Evolutionary conservation across 2,329 filamentous ascomycete genomes (phyloP), one percentile per base, ranked within the genome.

Genomic region (Neofusicoccum sp.): DNA sequence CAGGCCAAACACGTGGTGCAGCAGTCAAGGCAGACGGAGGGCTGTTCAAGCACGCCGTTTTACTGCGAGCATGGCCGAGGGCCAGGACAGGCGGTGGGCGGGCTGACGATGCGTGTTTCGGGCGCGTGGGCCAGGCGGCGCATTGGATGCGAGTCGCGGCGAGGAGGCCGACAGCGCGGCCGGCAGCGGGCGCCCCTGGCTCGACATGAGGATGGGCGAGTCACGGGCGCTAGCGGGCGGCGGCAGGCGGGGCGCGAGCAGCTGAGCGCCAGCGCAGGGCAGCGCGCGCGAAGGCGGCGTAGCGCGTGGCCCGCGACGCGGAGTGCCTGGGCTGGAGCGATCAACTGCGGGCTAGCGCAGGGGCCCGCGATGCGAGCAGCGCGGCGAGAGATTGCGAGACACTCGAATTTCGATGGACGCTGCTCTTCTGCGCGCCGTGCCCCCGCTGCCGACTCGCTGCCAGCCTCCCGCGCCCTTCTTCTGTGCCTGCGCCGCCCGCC

Each of bases 371-470:
- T 36, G 49, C 49, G 33, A 51, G 48, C 48, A 16, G 43, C 14
- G 26, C 36, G 20, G 16, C 36, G 36, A 56, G 51, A 56, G 51
- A 56, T 56, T 56, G 51, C 51, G 36, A 56, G 51, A 41, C 51
- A 28, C 36, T 41, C 36, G 51, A 56, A 56, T 56, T 56, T 56
- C 33, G 51, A 56, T 56, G 30, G 44, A 47, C 44, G 24, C 24
- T 12, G 26, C 20, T 20, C 6, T 30, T 47, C 47, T 36, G 31
- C 47, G 26, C 33, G n/a, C 33, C 47, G 38, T 36, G 36, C 4
- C 14, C 26, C 51, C 51, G 36, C 38, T 43, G 51, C 49, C 49
- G 34, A 41, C 49, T 54, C 49, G 49, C 31, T 49, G 45, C 45
- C 36, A 16, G 16, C 16, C 28, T 26, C 49, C 16, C 47, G 20